phyloP scores from a whole-genome alignment of 352 stramenopile species.

The Phytophthora uliginosa region DNA sequence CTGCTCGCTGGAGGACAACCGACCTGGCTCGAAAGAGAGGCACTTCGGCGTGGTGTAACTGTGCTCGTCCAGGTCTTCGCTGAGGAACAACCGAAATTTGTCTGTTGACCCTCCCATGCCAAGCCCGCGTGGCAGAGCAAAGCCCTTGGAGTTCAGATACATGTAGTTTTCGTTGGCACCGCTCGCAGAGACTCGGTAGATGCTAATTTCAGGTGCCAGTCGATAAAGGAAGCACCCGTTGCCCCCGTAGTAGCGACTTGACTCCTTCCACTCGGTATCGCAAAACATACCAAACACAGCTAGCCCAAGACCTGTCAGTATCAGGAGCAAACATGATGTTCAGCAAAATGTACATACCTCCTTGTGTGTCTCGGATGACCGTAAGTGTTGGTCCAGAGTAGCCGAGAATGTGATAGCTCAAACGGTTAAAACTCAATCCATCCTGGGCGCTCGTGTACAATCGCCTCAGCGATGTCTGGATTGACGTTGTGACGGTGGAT shows the following conservation, averaged over 20 bases:
- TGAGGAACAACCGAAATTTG: slow-evolving; percentile 83
- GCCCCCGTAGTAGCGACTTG: slow-evolving; percentile 81
- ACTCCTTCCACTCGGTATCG: slow-evolving; percentile 89
- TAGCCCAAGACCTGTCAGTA: slow-evolving; percentile 28
- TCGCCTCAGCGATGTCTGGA: slow-evolving; percentile 70
- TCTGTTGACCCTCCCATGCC: slow-evolving; percentile 83
- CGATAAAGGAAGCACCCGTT: slow-evolving; percentile 88
- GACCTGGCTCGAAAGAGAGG: slow-evolving; percentile 76
- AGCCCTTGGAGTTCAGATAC: slow-evolving; percentile 91
- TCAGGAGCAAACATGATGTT: not conserved
- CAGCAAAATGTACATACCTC: slow-evolving; percentile 45
- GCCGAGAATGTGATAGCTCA: slow-evolving; percentile 85
- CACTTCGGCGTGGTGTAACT: slow-evolving; percentile 85
- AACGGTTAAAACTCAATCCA: slow-evolving; percentile 85
- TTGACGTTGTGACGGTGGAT: slow-evolving; percentile 60
- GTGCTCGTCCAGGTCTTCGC: slow-evolving; percentile 87
- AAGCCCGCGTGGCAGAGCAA: slow-evolving; percentile 74
- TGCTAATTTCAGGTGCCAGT: slow-evolving; percentile 63
- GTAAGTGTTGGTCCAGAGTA: slow-evolving; percentile 81
- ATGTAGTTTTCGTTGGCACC: slow-evolving; percentile 78
- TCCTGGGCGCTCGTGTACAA: slow-evolving; percentile 87
- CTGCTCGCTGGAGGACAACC: slow-evolving; percentile 62
- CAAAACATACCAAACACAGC: slow-evolving; percentile 90
- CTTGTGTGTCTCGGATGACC: slow-evolving; percentile 74
- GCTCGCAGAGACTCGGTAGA: slow-evolving; percentile 66